Conservation (phyloP, 805 yeast genomes). For the Myxozyma neglecta region DNA sequence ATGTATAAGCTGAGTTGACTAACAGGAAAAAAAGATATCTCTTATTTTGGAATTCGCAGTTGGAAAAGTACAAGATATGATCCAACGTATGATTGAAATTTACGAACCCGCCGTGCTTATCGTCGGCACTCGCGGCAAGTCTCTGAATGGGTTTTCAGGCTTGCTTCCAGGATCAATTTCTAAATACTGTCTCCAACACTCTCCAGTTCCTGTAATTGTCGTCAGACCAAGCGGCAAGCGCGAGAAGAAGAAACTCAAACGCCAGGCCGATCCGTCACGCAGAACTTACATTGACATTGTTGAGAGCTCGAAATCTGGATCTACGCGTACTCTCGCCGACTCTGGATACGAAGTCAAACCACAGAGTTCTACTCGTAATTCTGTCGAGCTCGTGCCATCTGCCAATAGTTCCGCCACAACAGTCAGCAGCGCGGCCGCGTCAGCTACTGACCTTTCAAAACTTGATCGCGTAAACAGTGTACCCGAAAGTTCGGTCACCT, state of each 20-base stretch:
- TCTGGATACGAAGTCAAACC: neutral
- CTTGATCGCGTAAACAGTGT: slow-evolving; percentile 9
- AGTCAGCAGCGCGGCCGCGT: neutral
- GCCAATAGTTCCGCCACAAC: slow-evolving; percentile 3
- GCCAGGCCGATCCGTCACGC: slow-evolving; percentile 40
- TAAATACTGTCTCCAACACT: slow-evolving; percentile 50
- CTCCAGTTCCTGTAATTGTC: slow-evolving; percentile 50
- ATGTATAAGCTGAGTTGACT: neutral
- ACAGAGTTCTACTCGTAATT: neutral
- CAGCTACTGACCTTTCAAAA: neutral
- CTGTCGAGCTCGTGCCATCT: neutral
- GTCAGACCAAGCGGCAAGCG: slow-evolving; percentile 46
- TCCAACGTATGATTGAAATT: slow-evolving; percentile 46
- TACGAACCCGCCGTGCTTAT: slow-evolving; percentile 50
- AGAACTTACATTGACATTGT: slow-evolving; percentile 35
- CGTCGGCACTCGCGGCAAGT: slow-evolving; percentile 49
- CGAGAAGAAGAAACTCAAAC: slow-evolving; percentile 38
- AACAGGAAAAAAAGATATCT: slow-evolving; percentile 36
- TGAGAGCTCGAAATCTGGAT: slow-evolving; percentile 30
- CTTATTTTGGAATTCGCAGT: slow-evolving; percentile 48
- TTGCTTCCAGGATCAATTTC: slow-evolving; percentile 50
- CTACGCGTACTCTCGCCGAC: slow-evolving; percentile 12
- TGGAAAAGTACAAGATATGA: slow-evolving; percentile 47
- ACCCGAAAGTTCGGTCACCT: neutral
- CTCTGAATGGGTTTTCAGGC: slow-evolving; percentile 45